Base-by-base conservation (phyloP, 805 yeast species). In the Pichia kluyveri region DNA sequence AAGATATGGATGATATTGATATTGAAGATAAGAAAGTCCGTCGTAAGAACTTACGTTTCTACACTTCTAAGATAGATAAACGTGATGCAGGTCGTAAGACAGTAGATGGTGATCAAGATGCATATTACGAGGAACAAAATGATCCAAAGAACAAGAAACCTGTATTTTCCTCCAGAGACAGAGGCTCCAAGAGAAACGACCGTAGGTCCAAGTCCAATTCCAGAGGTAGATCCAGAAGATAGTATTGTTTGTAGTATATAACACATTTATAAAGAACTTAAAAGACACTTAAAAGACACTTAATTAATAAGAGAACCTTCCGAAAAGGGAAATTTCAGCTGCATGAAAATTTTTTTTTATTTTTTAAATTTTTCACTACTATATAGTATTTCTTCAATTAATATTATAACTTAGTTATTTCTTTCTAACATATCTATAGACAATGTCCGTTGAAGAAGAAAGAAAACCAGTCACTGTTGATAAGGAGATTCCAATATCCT, bases 1-100 rank as follows among this genome's bases (percentile, higher is more conserved):
- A 80, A 30, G 79, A 75, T 34, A 75, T 86, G 41, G 95, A 86
- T 44, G 93, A 80, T 28, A 81, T 88, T 43, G 98, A 93, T 66
- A 74, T 76, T 41, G 95, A 87, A 60, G 98, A 89, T 50, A 91
- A 90, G 69, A 78, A 76, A 50, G 77, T 81, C 19, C 80, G 95
- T 57, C 85, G 83, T 71, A 79, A 79, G 61, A 76, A 95, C 2
- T 77, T 93, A 58, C 82, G 98, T 51, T 93, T 93, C 80, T 93
- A 93, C 74, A 93, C 99, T 1, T 86, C 98, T 50, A 90, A 91
- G 67, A 90, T 93, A 65, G 96, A 89, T 44, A 48, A 48, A 23
- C 40, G 42, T 17, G 47, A 48, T 9, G n/a, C 17, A 1, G 42
- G 37, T 8, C 41, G 37, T 28, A 26, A 8, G 8, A 30, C n/a